Evolutionary conservation across 78 protist genomes (phyloP).

Genomic region (Dictyostelium citrinum): DNA sequence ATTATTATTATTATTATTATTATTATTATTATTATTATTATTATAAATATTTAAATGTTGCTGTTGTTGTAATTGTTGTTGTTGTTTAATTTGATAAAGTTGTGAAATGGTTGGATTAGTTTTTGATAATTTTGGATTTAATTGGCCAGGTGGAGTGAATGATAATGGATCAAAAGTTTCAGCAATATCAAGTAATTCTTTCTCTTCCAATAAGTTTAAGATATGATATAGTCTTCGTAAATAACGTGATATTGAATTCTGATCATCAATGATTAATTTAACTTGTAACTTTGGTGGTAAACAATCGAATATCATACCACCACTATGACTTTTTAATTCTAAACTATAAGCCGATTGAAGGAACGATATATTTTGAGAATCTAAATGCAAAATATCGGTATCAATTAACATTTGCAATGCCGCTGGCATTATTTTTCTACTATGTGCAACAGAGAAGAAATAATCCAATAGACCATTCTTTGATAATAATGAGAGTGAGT

Average conservation of each 20-base stretch:
- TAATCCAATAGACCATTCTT: slow-evolving; percentile 66
- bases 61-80: neutral
- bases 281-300: slow-evolving; percentile 70
- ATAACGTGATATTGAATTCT: slow-evolving; percentile 9
- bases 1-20: neutral
- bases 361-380: slow-evolving; percentile 50
- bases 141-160: slow-evolving; percentile 10
- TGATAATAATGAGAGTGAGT: slow-evolving; percentile 5
- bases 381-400: slow-evolving; percentile 56
- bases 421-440: slow-evolving; percentile 19
- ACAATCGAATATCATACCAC: slow-evolving; percentile 73
- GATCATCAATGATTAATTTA: slow-evolving; percentile 46
- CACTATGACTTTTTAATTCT: slow-evolving; percentile 60
- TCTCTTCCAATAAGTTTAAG: slow-evolving; percentile 3
- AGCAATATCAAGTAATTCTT: slow-evolving; percentile 16
- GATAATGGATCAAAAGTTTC: slow-evolving; percentile 41
- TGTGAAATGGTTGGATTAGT: neutral
- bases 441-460: slow-evolving; percentile 74
- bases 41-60: neutral
- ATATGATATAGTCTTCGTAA: slow-evolving; percentile 34
- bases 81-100: neutral
- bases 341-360: slow-evolving; percentile 25
- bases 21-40: neutral
- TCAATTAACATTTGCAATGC: slow-evolving; percentile 37
- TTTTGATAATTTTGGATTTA: neutral